Conservation (phyloP, 2,329 filamentous ascomycete species). For the Colletotrichum spaethianum region DNA sequence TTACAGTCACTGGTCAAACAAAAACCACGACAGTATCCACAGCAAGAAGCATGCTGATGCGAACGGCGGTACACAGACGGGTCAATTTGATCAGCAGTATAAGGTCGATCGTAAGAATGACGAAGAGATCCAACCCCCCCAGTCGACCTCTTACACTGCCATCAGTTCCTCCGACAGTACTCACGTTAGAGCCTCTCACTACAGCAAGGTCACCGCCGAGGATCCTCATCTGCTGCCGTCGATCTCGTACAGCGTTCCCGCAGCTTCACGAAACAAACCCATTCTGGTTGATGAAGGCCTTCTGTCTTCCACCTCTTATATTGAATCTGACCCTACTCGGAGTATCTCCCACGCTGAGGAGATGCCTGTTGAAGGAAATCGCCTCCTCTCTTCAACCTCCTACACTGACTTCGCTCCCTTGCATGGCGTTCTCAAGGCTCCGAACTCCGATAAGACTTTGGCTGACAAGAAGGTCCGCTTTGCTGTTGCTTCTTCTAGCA, state of each 20-base stretch:
- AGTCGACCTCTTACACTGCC: neutral
- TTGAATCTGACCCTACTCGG: neutral
- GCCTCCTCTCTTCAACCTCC: neutral
- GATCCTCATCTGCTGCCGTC: neutral
- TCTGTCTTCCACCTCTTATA: neutral
- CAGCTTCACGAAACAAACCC: neutral
- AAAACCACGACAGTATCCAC: neutral
- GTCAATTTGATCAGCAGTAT: neutral
- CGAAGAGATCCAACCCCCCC: neutral
- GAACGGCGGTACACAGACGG: neutral
- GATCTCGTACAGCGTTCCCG: neutral
- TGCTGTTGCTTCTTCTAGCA: neutral
- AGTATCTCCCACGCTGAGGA: neutral
- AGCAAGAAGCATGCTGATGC: neutral
- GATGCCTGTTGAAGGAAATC: neutral
- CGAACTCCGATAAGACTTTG: neutral
- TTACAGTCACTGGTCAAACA: neutral
- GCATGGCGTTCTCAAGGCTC: constrained; percentile 9
- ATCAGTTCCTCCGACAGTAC: neutral
- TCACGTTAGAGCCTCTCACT: too few species aligned
- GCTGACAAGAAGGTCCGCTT: constrained; percentile 38
- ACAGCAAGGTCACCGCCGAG: neutral
- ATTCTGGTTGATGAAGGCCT: neutral
- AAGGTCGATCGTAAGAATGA: neutral
- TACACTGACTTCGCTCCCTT: neutral